Evolutionary conservation across 2,329 filamentous ascomycete species (phyloP).

Genomic region (Fusarium sp.): DNA sequence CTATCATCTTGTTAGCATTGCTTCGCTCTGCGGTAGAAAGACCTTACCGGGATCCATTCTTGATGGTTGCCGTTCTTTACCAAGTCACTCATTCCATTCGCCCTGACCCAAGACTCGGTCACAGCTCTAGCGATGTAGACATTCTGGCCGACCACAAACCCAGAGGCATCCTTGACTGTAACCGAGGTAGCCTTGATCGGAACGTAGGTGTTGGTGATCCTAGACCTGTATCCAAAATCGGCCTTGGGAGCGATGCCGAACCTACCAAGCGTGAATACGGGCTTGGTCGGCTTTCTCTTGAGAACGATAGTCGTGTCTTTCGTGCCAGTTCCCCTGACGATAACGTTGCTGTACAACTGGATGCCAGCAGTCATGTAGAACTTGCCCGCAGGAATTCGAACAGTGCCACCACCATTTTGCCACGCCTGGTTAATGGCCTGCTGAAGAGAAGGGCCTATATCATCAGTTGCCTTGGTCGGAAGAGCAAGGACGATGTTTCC

Average conservation of each 20-base stretch:
- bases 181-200: background rate
- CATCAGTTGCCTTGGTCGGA: background rate
- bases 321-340: background rate
- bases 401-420: slow-evolving; percentile 8
- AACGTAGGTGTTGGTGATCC: slow-evolving; percentile 18
- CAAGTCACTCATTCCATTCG: slow-evolving; percentile 20
- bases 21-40: background rate
- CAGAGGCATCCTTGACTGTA: background rate
- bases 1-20: background rate
- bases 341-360: background rate
- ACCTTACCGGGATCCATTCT: slow-evolving; percentile 16
- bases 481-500: background rate
- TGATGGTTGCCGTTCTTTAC: background rate
- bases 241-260: background rate
- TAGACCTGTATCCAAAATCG: background rate
- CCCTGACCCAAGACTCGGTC: slow-evolving; percentile 8
- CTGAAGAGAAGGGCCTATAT: slow-evolving; percentile 11
- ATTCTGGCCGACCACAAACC: slow-evolving; percentile 5
- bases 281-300: background rate
- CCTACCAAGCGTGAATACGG: slow-evolving; percentile 11
- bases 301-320: background rate
- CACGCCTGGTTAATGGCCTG: slow-evolving; percentile 4
- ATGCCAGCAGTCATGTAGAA: slow-evolving; percentile 12
- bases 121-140: slow-evolving; percentile 9
- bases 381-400: slow-evolving; percentile 1